Evolutionary conservation across 371 early-diverging fungal genomes (phyloP).

Genomic region (Mucor sp.): DNA sequence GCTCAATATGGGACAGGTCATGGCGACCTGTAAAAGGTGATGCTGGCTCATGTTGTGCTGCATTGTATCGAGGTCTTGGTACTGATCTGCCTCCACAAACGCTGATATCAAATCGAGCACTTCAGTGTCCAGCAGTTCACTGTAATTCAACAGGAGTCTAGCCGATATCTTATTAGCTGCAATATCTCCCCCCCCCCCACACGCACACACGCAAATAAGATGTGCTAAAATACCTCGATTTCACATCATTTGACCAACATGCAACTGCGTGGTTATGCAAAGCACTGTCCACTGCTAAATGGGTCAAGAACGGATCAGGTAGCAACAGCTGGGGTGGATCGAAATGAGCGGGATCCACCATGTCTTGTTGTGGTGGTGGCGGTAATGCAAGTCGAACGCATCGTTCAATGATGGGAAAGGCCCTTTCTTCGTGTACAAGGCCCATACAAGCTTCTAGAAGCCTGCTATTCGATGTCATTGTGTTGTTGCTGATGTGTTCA

Average conservation of each 20-base stretch:
- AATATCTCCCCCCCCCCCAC: too few relatives aligned
- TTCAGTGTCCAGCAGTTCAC: conserved; percentile 13
- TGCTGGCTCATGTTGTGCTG: background rate
- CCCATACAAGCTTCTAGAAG: background rate
- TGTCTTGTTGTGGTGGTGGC: background rate
- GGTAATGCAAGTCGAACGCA: conserved; percentile 5
- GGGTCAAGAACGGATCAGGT: conserved; percentile 9
- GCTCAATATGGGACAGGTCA: background rate
- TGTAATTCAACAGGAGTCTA: conserved; percentile 6
- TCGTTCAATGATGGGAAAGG: conserved; percentile 10
- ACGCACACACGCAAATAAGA: background rate
- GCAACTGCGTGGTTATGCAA: background rate
- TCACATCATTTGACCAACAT: conserved; percentile 9
- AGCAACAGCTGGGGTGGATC: background rate
- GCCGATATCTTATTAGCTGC: background rate
- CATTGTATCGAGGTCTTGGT: background rate
- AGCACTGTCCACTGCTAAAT: background rate
- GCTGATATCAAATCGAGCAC: conserved; percentile 1
- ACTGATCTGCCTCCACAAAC: background rate
- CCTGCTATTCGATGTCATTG: background rate
- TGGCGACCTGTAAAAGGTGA: background rate
- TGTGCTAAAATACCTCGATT: conserved; percentile 3
- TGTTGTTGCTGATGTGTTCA: background rate
- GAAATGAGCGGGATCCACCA: background rate
- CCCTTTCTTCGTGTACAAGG: background rate